phyloP scores from a whole-genome alignment of 2,329 filamentous ascomycete species.

The Sarocladiaceae sp. region DNA sequence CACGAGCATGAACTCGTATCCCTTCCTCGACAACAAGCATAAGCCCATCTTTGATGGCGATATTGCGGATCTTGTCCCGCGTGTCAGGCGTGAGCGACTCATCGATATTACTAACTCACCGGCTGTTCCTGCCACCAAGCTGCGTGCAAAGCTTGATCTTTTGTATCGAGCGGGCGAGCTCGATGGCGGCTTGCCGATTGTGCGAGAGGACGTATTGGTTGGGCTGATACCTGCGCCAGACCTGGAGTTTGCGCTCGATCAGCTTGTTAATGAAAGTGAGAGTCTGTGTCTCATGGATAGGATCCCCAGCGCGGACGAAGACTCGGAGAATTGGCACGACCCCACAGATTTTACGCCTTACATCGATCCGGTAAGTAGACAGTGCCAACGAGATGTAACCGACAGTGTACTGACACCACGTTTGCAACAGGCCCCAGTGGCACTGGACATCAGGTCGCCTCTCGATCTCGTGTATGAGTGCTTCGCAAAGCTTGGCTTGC shows the following conservation, averaged over 20 bases:
- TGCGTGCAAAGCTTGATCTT: constrained; percentile 76
- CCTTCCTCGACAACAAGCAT: constrained; percentile 94
- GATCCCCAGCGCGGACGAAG: constrained; percentile 59
- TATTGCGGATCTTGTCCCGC: constrained; percentile 79
- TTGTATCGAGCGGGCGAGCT: constrained; percentile 84
- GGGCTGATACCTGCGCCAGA: constrained; percentile 92
- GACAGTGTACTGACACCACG: background rate
- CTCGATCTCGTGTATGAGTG: constrained; percentile 97
- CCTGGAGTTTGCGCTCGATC: constrained; percentile 87
- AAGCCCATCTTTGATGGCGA: constrained; percentile 88
- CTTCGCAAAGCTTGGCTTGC: constrained; percentile 87
- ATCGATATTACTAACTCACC: constrained; percentile 88
- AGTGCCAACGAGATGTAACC: background rate
- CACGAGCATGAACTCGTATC: constrained; percentile 96
- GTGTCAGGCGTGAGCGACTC: constrained; percentile 67
- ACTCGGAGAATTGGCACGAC: constrained; percentile 52
- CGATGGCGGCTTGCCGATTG: constrained; percentile 84
- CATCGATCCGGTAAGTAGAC: constrained; percentile 71
- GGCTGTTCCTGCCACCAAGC: constrained; percentile 68
- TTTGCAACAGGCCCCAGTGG: constrained; percentile 64
- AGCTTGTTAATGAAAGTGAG: constrained; percentile 68
- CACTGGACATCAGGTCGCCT: constrained; percentile 81
- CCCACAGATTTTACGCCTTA: constrained; percentile 85
- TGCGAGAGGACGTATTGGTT: constrained; percentile 74
- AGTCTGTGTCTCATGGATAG: constrained; percentile 79